These are phyloP conservation scores for Turritis glabra DNA, from an alignment of 345 rosid genomes.

Conservation along the genomic window DNA sequence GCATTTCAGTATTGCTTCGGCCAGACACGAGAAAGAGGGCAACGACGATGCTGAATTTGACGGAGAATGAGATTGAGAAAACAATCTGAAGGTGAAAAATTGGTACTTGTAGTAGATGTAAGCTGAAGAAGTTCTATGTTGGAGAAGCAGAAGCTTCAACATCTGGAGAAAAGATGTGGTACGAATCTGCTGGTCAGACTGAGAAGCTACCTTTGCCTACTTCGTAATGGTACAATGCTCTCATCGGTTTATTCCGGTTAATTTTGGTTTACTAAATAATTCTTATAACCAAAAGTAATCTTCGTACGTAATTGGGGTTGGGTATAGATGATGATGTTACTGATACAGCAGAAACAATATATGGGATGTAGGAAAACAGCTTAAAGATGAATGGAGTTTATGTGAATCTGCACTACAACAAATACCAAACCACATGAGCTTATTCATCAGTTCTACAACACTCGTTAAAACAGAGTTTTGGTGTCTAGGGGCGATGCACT, in stretches of 20 bases:
- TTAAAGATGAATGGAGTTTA: too few species aligned
- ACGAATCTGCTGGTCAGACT: constrained; percentile 1
- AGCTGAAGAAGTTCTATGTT: constrained; percentile 21
- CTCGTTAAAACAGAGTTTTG: too few species aligned
- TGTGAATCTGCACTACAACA: too few species aligned
- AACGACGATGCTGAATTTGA: constrained; percentile 24
- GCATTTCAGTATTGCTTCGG: constrained; percentile 46
- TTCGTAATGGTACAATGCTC: background rate
- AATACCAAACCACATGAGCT: too few species aligned
- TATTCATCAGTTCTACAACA: too few species aligned
- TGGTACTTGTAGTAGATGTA: constrained; percentile 6
- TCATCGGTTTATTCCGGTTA: constrained; percentile 17
- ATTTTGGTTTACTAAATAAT: too few species aligned
- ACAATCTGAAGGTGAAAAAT: constrained; percentile 26
- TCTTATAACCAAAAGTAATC: too few species aligned
- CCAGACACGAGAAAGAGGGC: constrained; percentile 28
- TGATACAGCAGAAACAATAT: too few species aligned
- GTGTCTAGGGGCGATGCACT: too few species aligned
- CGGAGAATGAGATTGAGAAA: constrained; percentile 14
- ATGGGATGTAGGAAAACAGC: too few species aligned
- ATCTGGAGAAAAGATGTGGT: constrained; percentile 33
- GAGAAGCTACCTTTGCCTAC: background rate
- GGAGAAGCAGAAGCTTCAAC: constrained; percentile 49
- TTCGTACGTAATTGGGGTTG: too few species aligned
- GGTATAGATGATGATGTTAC: too few species aligned